A percentile compares a stretch with the other conserved stretches of the same genome.
These are phyloP conservation scores for Schwanniomyces occidentalis DNA, from an alignment of 805 yeast genomes.

Conservation along the genomic window DNA sequence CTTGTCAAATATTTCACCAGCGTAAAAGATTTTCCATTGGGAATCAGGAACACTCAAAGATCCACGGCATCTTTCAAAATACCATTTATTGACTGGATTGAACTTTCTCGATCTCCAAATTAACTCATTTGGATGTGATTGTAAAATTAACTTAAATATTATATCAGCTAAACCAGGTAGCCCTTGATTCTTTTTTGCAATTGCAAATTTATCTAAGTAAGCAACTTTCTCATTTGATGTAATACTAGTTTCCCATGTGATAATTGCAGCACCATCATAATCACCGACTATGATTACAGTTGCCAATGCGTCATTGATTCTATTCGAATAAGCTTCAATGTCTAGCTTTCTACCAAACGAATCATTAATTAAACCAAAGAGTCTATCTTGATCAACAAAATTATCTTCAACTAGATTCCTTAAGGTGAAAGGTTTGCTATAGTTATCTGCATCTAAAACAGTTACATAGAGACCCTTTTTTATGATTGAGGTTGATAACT, in stretches of 20 bases:
- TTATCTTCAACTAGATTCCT: constrained; percentile 33
- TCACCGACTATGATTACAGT: constrained; percentile 86
- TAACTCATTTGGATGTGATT: constrained; percentile 67
- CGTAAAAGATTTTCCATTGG: constrained; percentile 42
- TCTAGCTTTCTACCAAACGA: constrained; percentile 77
- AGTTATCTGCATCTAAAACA: constrained; percentile 34
- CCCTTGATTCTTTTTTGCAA: constrained; percentile 80
- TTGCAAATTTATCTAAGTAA: constrained; percentile 93
- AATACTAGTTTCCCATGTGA: constrained; percentile 68
- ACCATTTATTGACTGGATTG: constrained; percentile 97
- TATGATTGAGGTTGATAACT: constrained; percentile 72
- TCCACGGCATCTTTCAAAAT: constrained; percentile 86
- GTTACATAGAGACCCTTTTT: constrained; percentile 70
- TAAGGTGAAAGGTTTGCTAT: constrained; percentile 39
- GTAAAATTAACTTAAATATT: constrained; percentile 76
- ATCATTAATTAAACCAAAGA: constrained; percentile 66
- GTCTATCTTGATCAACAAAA: constrained; percentile 53
- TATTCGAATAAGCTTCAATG: constrained; percentile 58
- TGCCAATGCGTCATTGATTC: constrained; percentile 69
- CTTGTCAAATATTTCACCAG: constrained; percentile 41
- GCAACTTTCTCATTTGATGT: constrained; percentile 46
- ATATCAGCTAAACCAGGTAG: constrained; percentile 92
- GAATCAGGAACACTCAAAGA: constrained; percentile 43
- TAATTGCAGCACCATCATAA: constrained; percentile 92
- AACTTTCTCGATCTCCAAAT: constrained; percentile 86